Base-by-base conservation (phyloP, 495 filamentous ascomycete genomes). In the Aspergillus homomorphus region DNA sequence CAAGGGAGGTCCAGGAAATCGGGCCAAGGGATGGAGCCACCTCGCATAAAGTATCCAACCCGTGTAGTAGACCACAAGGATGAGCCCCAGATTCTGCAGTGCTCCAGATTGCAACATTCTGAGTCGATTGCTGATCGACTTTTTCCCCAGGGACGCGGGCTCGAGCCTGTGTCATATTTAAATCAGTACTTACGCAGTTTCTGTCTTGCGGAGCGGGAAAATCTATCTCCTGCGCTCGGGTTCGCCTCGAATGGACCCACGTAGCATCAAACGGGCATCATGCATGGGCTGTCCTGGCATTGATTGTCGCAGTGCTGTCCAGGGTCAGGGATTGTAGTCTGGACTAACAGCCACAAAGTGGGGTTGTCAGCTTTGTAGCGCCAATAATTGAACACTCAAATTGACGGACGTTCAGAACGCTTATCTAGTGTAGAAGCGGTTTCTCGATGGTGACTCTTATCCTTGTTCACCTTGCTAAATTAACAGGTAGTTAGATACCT, bases 31-130 rank as follows among this genome's bases (percentile, higher is more conserved):
- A 28, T 67, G 64, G 30, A 67, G 46, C 41, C 58, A 51, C 18
- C 53, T 53, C 0, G 56, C 33, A 45, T 67, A 67, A 21, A 64
- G n/a, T 14, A 60, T 58, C 64, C 64, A 66, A 9, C 44, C 46
- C 0, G 33, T 26, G 49, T 56, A 66, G 18, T 66, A 66, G 23
- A 51, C 6, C 15, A 12, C 33, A 38, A 38, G 33, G 7, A 38
- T 2, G 8, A 38, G 2, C 6, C 33, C 33, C 33, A 38, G 33
- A 14, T 14, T 38, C 10, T 14, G 7, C 4, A 38, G 4, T 12
- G 33, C 10, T 2, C 2, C 33, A 38, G 12, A 38, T 14, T 5
- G 33, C 8, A 38, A 2, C 5, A 38, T 14, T 38, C 2, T 38
- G 33, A 38, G 12, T 38, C 15, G 33, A 12, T 12, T 12, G 15